These are phyloP conservation scores for Xylariales sp. DNA, from an alignment of 2,329 filamentous ascomycete genomes.

Conservation along the genomic window DNA sequence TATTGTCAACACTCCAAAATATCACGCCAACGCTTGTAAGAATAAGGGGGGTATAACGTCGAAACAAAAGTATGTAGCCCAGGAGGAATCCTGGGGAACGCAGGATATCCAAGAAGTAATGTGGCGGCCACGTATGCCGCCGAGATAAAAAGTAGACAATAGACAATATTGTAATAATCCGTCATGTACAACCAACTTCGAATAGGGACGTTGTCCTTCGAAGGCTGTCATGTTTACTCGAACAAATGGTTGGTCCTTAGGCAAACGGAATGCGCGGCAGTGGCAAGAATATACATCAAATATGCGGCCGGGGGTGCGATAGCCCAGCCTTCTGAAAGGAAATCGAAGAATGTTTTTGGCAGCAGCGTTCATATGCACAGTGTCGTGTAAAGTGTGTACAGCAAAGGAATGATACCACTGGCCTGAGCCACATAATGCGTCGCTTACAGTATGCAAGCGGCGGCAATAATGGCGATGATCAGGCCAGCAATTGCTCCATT, in stretches of 20 bases:
- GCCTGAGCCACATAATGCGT: neutral
- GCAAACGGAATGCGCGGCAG: neutral
- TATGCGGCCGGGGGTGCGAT: neutral
- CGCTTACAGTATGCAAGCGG: constrained; percentile 30
- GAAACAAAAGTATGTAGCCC: neutral
- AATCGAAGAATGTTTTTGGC: neutral
- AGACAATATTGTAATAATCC: constrained; percentile 3
- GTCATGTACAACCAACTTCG: constrained; percentile 3
- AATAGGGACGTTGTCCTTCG: no score
- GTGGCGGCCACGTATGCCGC: neutral
- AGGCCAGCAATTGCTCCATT: constrained; percentile 49
- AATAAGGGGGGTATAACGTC: constrained; percentile 8
- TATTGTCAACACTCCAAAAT: constrained; percentile 9
- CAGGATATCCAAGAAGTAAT: constrained; percentile 5
- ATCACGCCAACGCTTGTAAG: constrained; percentile 1
- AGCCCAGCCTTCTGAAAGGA: neutral
- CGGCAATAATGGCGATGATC: constrained; percentile 50
- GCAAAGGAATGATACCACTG: neutral
- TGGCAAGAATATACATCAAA: constrained; percentile 4
- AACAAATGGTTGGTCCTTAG: no score
- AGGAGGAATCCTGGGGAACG: neutral
- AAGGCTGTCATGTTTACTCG: no score
- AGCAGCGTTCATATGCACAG: neutral
- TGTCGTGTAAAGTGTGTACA: neutral
- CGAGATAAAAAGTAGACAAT: constrained; percentile 5